A percentile compares a stretch with the other conserved stretches of the same genome.
phyloP scores from a whole-genome alignment of 192 early-diverging fungal species.

The Coemansia sp. region DNA sequence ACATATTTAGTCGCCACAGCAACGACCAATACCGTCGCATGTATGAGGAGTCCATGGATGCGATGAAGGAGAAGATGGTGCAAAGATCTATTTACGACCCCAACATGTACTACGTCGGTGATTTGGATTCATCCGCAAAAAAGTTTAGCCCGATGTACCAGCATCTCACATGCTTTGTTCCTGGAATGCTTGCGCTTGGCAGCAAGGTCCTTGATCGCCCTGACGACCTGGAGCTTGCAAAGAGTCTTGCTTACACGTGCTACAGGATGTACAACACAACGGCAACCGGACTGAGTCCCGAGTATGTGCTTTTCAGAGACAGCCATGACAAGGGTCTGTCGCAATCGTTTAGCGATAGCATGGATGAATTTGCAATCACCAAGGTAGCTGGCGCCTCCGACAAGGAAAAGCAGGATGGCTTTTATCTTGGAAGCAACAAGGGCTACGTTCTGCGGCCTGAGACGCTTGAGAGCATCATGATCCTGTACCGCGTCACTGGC shows the following conservation, averaged over 20 bases:
- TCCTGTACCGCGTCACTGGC: slow-evolving; percentile 83
- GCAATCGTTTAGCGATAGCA: slow-evolving; percentile 10
- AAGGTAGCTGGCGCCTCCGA: slow-evolving; percentile 11
- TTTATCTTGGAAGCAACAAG: slow-evolving; percentile 52
- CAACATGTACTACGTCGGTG: slow-evolving; percentile 47
- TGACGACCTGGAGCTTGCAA: slow-evolving; percentile 53
- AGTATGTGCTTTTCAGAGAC: slow-evolving; percentile 79
- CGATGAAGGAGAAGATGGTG: slow-evolving; percentile 52
- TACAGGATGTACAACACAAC: slow-evolving; percentile 77
- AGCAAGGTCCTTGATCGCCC: slow-evolving; percentile 55
- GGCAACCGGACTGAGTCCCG: slow-evolving; percentile 76
- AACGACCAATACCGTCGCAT: slow-evolving; percentile 52
- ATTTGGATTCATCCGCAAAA: slow-evolving; percentile 42
- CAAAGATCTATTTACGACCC: slow-evolving; percentile 39
- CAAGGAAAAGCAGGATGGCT: slow-evolving; percentile 29
- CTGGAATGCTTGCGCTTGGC: slow-evolving; percentile 69
- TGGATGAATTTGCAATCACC: slow-evolving; percentile 31
- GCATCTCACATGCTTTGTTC: slow-evolving; percentile 66
- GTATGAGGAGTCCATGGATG: slow-evolving; percentile 54
- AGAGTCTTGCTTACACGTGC: slow-evolving; percentile 49
- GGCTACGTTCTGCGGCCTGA: slow-evolving; percentile 66
- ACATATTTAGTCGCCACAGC: slow-evolving; percentile 37
- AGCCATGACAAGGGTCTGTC: slow-evolving; percentile 30
- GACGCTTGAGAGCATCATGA: slow-evolving; percentile 86
- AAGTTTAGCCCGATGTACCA: slow-evolving; percentile 51